A percentile compares a stretch with the other conserved stretches of the same genome.
phyloP scores from a whole-genome alignment of 306 rosid genomes.

The Lotus japonicus region DNA sequence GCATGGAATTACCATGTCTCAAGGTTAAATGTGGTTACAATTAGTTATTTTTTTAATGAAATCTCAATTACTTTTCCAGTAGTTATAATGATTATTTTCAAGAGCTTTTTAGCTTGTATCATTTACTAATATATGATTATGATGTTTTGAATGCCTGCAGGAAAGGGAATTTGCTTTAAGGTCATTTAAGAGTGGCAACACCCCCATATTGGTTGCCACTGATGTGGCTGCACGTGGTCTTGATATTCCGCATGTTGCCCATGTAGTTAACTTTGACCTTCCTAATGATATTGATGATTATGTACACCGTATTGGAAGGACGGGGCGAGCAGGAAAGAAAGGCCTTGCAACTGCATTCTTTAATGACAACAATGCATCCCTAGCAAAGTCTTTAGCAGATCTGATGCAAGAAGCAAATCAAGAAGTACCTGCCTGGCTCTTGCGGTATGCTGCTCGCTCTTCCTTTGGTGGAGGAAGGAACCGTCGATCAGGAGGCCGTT shows the following conservation, averaged over 20 bases:
- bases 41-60: not conserved
- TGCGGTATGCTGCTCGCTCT: constrained; percentile 64
- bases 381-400: constrained; percentile 70
- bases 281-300: constrained; percentile 93
- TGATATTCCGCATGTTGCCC: constrained; percentile 86
- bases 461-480: constrained; percentile 64
- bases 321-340: constrained; percentile 86
- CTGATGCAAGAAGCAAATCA: constrained; percentile 86
- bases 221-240: constrained; percentile 97
- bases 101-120: not conserved
- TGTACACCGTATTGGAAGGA: constrained; percentile 88
- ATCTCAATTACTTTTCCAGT: not conserved
- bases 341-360: constrained; percentile 91
- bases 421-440: constrained; percentile 86
- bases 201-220: constrained; percentile 89
- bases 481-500: constrained; percentile 80
- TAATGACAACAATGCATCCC: constrained; percentile 64
- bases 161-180: constrained; percentile 78
- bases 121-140: not conserved
- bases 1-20: not conserved
- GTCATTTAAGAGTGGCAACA: constrained; percentile 77
- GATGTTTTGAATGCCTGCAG: constrained; percentile 39
- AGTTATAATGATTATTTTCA: not conserved
- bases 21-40: not conserved
- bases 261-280: constrained; percentile 85